Evolutionary conservation across 129 eudicot species (phyloP).

Genomic region (Tanacetum coccineum): DNA sequence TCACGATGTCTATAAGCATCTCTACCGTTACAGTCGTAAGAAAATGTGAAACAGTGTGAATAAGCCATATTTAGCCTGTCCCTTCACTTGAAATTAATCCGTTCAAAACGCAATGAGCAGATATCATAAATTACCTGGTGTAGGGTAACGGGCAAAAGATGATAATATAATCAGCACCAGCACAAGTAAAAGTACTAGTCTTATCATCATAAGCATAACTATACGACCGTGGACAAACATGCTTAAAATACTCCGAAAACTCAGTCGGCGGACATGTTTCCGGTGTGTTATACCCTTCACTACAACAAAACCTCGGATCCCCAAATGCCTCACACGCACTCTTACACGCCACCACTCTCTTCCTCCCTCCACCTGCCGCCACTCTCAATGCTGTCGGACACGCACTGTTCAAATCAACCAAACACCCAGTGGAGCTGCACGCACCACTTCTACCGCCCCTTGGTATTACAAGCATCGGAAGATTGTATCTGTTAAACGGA

Average conservation of each 20-base stretch:
- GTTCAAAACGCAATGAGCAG: too few species aligned
- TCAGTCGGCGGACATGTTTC: slow-evolving; percentile 73
- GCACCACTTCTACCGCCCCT: slow-evolving; percentile 53
- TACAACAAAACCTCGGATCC: slow-evolving; percentile 74
- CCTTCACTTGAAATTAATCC: too few species aligned
- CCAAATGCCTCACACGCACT: slow-evolving; percentile 96
- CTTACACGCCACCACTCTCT: slow-evolving; percentile 67
- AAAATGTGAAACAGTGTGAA: too few species aligned
- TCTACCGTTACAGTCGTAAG: background rate
- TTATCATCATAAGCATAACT: slow-evolving; percentile 89
- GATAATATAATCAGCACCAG: slow-evolving; percentile 68
- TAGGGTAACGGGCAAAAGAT: slow-evolving; percentile 81
- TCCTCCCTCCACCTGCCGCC: slow-evolving; percentile 45
- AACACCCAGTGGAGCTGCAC: slow-evolving; percentile 72
- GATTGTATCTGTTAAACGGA: slow-evolving; percentile 28
- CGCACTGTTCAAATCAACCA: slow-evolving; percentile 71
- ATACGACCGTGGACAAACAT: slow-evolving; percentile 76
- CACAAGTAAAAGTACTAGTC: slow-evolving; percentile 84
- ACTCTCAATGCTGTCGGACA: slow-evolving; percentile 50
- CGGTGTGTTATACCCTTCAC: slow-evolving; percentile 68
- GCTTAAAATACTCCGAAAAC: slow-evolving; percentile 64
- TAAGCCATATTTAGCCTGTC: too few species aligned
- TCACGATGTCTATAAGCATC: background rate
- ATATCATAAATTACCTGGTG: slow-evolving; percentile 48
- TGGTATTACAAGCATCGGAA: slow-evolving; percentile 72